Evolutionary conservation across 345 rosid genomes (phyloP).

Genomic region (Hibiscus tridactylites): DNA sequence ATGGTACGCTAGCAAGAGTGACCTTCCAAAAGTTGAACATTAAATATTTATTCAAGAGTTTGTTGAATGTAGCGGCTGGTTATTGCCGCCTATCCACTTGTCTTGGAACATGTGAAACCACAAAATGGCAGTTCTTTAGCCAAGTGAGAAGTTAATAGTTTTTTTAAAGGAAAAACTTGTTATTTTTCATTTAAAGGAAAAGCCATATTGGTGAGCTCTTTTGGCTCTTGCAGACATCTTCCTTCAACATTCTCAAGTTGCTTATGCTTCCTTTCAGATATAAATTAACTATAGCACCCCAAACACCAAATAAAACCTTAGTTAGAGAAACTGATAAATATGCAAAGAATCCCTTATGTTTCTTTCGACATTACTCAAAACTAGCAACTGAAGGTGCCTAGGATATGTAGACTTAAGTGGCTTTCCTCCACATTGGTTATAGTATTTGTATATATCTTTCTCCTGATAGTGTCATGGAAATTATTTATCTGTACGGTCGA

Average conservation of each 20-base stretch:
- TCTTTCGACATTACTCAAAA: neutral
- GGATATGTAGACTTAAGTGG: neutral
- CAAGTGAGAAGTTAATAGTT: neutral
- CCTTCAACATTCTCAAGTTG: neutral
- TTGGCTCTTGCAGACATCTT: neutral
- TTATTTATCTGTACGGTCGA: neutral
- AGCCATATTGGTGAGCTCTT: neutral
- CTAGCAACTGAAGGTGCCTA: neutral
- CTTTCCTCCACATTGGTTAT: neutral
- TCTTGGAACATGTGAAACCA: neutral
- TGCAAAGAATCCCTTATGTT: neutral
- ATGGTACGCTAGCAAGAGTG: neutral
- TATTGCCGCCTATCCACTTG: neutral
- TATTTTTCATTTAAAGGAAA: neutral
- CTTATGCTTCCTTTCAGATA: neutral
- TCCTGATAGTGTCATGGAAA: neutral
- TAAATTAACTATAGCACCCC: neutral
- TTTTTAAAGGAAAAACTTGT: neutral
- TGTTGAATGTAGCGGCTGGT: neutral
- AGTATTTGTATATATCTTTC: neutral
- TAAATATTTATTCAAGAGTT: neutral
- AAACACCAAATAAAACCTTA: neutral
- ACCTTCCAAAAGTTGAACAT: neutral
- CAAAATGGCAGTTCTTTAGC: neutral
- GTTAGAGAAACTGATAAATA: neutral